Percentiles rank a stretch among this genome's conserved stretches.
phyloP scores from a whole-genome alignment of 805 yeast genomes.

The Millerozyma miso region DNA sequence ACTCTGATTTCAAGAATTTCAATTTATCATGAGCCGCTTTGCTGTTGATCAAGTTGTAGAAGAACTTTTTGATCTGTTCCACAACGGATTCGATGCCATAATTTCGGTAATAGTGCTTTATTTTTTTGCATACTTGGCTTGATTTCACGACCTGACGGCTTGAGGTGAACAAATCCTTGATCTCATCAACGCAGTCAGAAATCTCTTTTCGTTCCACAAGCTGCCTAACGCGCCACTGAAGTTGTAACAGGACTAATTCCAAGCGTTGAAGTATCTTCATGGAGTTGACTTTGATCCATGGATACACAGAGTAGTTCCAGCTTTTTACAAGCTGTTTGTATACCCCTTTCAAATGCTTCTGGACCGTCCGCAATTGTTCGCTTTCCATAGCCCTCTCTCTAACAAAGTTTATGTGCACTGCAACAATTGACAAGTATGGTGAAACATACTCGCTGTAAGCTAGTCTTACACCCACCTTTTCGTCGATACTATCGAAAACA shows the following conservation, averaged over 20 bases:
- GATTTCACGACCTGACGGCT: background rate
- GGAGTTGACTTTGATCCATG: background rate
- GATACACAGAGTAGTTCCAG: background rate
- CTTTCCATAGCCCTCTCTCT: background rate
- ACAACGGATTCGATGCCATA: background rate
- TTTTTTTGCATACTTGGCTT: background rate
- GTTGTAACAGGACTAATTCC: background rate
- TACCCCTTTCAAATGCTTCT: background rate
- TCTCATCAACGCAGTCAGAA: background rate
- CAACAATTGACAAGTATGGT: background rate
- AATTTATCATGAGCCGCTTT: slow-evolving; percentile 12
- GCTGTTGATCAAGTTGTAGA: background rate
- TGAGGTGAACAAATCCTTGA: background rate
- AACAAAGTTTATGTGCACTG: background rate
- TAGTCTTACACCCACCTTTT: background rate
- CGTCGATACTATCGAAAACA: background rate
- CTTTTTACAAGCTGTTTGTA: background rate
- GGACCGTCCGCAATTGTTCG: background rate
- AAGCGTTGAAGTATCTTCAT: background rate
- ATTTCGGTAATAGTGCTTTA: background rate
- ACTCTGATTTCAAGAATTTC: slow-evolving; percentile 22
- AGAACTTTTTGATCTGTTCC: background rate
- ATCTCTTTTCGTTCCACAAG: background rate
- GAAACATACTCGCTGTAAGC: background rate
- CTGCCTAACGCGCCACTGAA: background rate